phyloP scores from a whole-genome alignment of 169 alveolate species.

The Perkinsus chesapeaki region DNA sequence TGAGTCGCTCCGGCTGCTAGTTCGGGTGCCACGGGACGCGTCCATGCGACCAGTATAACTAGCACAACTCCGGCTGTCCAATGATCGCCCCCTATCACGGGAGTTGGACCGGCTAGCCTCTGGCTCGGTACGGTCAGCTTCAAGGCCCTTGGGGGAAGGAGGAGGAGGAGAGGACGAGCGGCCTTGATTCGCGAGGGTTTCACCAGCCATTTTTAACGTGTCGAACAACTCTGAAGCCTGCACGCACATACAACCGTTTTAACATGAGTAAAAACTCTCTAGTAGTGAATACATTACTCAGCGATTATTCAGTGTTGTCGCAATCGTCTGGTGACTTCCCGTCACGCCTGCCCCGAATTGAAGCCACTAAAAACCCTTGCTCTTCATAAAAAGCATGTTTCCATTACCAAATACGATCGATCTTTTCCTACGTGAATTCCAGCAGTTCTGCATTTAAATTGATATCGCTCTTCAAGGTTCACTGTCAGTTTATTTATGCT shows the following conservation, averaged over 20 bases:
- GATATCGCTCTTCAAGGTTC: no score
- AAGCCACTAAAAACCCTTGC: no score
- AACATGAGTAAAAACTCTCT: background rate
- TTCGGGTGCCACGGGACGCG: background rate
- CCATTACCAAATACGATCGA: no score
- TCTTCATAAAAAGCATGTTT: no score
- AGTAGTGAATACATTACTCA: background rate
- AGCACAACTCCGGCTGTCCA: background rate
- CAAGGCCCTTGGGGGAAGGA: background rate
- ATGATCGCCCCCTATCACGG: background rate
- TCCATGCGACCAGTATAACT: background rate
- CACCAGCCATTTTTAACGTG: background rate
- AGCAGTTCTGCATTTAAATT: no score
- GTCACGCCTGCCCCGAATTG: no score
- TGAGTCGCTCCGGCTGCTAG: background rate
- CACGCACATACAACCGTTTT: background rate
- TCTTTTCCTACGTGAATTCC: no score
- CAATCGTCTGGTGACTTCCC: no score
- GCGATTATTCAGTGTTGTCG: no score
- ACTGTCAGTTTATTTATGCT: background rate
- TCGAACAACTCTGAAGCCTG: background rate
- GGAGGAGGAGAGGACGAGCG: background rate
- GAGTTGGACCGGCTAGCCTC: background rate
- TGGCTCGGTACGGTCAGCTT: background rate
- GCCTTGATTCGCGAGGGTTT: background rate